Conservation (phyloP, 768 basidiomycete species). For the Sporobolomyces phaffii region DNA sequence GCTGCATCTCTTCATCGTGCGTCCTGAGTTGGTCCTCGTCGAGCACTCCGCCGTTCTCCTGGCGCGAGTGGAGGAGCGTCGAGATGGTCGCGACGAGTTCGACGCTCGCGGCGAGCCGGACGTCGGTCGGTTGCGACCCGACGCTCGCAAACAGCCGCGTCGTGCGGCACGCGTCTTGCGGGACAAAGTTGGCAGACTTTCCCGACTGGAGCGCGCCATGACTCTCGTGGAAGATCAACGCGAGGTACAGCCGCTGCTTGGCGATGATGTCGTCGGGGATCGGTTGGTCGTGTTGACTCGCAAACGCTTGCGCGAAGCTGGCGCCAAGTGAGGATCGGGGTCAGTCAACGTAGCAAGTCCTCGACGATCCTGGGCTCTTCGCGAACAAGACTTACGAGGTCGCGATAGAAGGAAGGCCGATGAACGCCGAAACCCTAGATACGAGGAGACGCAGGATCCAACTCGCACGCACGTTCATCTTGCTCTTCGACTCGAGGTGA, state of each 20-base stretch:
- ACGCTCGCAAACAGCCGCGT: conserved; percentile 34
- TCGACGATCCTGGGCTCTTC: too few relatives aligned
- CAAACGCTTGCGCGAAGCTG: conserved; percentile 33
- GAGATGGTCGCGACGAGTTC: conserved; percentile 34
- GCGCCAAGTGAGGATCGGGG: not conserved
- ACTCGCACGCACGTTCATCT: conserved; percentile 35
- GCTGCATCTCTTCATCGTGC: conserved; percentile 26
- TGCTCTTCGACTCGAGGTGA: conserved; percentile 24
- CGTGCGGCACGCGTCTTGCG: conserved; percentile 25
- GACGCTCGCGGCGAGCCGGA: conserved; percentile 32
- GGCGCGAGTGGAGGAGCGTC: not conserved
- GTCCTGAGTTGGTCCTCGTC: conserved; percentile 4
- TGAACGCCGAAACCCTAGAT: conserved; percentile 13
- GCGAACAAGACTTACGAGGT: not conserved
- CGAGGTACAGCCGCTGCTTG: conserved; percentile 29
- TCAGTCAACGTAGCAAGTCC: too few relatives aligned
- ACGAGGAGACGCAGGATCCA: conserved; percentile 33
- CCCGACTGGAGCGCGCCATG: conserved; percentile 36
- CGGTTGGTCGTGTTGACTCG: conserved; percentile 14
- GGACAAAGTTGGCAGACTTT: conserved; percentile 28
- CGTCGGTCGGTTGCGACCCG: conserved; percentile 17
- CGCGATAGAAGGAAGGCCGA: conserved; percentile 27
- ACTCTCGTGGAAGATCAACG: conserved; percentile 33
- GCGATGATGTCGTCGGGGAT: conserved; percentile 27
- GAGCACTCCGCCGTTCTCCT: conserved; percentile 22